phyloP scores from a whole-genome alignment of 2,329 filamentous ascomycete genomes.

The Tolypocladium guangdongense region DNA sequence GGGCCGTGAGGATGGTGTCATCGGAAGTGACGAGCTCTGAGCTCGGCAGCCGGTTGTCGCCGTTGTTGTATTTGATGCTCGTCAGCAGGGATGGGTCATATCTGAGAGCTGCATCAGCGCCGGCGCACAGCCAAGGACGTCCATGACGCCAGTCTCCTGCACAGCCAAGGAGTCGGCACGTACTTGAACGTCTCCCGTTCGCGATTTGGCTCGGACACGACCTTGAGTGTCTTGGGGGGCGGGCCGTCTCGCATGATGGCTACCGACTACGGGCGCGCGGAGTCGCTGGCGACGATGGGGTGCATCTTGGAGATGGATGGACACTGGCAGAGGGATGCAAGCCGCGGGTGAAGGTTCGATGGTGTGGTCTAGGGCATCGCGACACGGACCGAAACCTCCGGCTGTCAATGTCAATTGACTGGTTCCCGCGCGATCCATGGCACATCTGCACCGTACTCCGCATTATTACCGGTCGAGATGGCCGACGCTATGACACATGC shows the following conservation, averaged over 20 bases:
- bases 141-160: no score
- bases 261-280: neutral
- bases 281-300: neutral
- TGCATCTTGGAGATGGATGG: neutral
- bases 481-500: no score
- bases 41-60: conserved; percentile 11
- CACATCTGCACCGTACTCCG: no score
- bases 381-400: no score
- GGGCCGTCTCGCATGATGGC: neutral
- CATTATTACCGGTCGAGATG: no score
- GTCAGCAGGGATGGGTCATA: conserved; percentile 5
- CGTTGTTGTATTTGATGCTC: conserved; percentile 11
- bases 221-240: neutral
- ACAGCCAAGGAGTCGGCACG: no score
- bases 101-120: neutral
- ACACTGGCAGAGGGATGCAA: no score
- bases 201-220: conserved; percentile 12
- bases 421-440: no score
- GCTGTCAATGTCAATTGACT: no score
- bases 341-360: no score
- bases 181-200: conserved; percentile 22
- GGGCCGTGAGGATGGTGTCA: conserved; percentile 33
- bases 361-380: no score
- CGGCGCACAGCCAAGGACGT: no score
- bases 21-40: conserved; percentile 14